Evolutionary conservation across 2,329 filamentous ascomycete genomes (phyloP).

Genomic region (Penicillium nordicum): DNA sequence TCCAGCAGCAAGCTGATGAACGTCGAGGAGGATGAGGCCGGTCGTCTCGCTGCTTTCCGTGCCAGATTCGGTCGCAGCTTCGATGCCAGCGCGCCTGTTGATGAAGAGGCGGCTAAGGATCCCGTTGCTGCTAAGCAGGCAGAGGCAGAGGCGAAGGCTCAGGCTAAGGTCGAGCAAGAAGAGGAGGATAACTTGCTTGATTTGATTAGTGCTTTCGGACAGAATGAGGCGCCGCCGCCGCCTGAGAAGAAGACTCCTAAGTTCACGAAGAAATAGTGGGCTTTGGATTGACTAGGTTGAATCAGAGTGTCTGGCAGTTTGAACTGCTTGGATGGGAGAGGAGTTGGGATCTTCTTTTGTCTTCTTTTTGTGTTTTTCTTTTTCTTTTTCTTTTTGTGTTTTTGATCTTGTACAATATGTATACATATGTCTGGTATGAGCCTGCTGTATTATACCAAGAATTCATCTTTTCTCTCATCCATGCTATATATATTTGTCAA

Average conservation of each 20-base stretch:
- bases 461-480: slow-evolving; percentile 5
- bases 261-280: slow-evolving; percentile 33
- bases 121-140: slow-evolving; percentile 23
- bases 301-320: background rate
- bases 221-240: slow-evolving; percentile 33
- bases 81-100: slow-evolving; percentile 55
- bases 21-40: slow-evolving; percentile 92
- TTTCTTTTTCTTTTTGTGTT: background rate
- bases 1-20: slow-evolving; percentile 75
- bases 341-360: slow-evolving; percentile 20
- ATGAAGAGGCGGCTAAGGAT: slow-evolving; percentile 9
- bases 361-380: background rate
- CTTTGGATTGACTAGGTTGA: slow-evolving; percentile 1
- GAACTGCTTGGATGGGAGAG: slow-evolving; percentile 18
- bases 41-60: slow-evolving; percentile 80
- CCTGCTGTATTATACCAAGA: slow-evolving; percentile 13
- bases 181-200: slow-evolving; percentile 57
- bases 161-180: slow-evolving; percentile 47
- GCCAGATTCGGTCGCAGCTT: slow-evolving; percentile 78
- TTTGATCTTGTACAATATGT: slow-evolving; percentile 21
- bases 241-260: slow-evolving; percentile 13
- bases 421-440: slow-evolving; percentile 18
- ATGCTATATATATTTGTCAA: too few relatives aligned
- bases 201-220: slow-evolving; percentile 52
- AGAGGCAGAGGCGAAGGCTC: slow-evolving; percentile 45